A percentile compares a stretch with the other conserved stretches of the same genome.
Conservation (phyloP, 2,329 filamentous ascomycete genomes). For the Verticillium dahliae region DNA sequence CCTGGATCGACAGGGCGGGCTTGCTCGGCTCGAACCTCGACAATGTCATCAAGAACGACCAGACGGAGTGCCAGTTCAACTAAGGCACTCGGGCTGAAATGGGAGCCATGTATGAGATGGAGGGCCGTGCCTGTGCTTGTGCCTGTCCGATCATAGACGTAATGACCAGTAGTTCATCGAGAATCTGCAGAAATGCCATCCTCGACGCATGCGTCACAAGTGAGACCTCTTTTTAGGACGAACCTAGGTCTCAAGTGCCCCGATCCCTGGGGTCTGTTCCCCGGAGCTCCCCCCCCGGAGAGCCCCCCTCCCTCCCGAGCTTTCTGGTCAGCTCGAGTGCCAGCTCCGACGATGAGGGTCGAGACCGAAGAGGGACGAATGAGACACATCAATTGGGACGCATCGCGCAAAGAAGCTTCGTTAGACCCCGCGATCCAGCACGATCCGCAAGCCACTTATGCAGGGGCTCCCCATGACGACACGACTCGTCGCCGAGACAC, state of each 20-base stretch:
- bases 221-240: background rate
- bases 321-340: background rate
- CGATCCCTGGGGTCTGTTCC: background rate
- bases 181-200: background rate
- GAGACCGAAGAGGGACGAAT: background rate
- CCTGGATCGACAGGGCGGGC: slow-evolving; percentile 18
- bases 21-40: slow-evolving; percentile 17
- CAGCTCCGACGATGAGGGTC: background rate
- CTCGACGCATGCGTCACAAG: background rate
- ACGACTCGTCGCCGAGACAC: slow-evolving; percentile 8
- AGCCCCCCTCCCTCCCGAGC: background rate
- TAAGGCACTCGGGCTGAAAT: background rate
- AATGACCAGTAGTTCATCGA: background rate
- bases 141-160: background rate
- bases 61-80: slow-evolving; percentile 16
- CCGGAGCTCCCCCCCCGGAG: background rate
- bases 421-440: background rate
- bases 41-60: slow-evolving; percentile 19
- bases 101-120: background rate
- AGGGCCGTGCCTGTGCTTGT: background rate
- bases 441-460: slow-evolving; percentile 10
- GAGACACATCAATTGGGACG: background rate
- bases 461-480: slow-evolving; percentile 14
- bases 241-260: background rate
- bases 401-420: background rate